Evolutionary conservation across 2,329 filamentous ascomycete species (phyloP).

Genomic region (Aspergillus eucalypticola): DNA sequence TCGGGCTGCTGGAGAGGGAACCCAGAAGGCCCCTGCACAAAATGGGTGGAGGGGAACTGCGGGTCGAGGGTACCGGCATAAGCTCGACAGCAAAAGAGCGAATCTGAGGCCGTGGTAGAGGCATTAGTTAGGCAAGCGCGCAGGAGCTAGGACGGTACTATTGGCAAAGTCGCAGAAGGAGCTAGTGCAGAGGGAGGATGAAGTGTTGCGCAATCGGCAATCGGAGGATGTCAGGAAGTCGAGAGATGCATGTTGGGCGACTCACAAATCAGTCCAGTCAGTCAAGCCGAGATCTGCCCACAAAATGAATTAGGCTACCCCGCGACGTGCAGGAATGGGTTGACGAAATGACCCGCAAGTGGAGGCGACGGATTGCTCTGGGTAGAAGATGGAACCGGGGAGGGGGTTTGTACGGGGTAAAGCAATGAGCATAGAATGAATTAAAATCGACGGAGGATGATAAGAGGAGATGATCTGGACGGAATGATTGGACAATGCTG

Average conservation of each 20-base stretch:
- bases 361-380: conserved; percentile 13
- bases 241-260: conserved; percentile 1
- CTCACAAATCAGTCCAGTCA: conserved; percentile 8
- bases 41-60: conserved; percentile 2
- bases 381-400: neutral
- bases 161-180: conserved; percentile 5
- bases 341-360: conserved; percentile 18
- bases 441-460: neutral
- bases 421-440: neutral
- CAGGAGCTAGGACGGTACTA: conserved; percentile 1
- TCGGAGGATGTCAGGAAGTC: neutral
- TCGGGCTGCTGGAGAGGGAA: conserved; percentile 7
- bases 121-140: conserved; percentile 17
- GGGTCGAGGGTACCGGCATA: conserved; percentile 9
- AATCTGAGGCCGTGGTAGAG: conserved; percentile 12
- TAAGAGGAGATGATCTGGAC: neutral
- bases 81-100: conserved; percentile 1
- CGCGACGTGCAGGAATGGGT: neutral
- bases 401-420: neutral
- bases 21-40: conserved; percentile 9
- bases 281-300: neutral
- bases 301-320: neutral
- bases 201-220: neutral
- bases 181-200: neutral
- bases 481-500: conserved; percentile 3